phyloP scores from a whole-genome alignment of 2,329 filamentous ascomycete species.

The Neocatenulostroma microsporum region DNA sequence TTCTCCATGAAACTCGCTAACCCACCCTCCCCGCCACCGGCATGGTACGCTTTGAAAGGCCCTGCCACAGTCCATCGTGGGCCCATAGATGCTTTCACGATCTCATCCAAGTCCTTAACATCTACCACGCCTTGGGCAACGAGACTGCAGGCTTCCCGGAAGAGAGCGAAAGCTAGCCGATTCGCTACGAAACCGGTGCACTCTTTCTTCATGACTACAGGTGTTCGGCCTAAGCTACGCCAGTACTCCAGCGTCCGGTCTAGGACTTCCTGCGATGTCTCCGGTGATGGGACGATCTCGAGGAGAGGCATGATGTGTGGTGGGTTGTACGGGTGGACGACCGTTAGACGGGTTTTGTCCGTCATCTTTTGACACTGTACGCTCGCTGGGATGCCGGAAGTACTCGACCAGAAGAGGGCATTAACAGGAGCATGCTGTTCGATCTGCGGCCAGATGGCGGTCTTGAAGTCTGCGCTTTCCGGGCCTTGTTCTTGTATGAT shows the following conservation, averaged over 20 bases:
- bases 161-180: conserved; percentile 49
- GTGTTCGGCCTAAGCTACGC: conserved; percentile 34
- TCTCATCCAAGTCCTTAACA: conserved; percentile 46
- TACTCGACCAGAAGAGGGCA: conserved; percentile 51
- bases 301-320: conserved; percentile 55
- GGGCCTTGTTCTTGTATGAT: conserved; percentile 56
- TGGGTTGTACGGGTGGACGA: conserved; percentile 56
- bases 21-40: conserved; percentile 49
- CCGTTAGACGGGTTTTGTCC: conserved; percentile 41
- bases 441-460: conserved; percentile 45
- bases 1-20: conserved; percentile 49
- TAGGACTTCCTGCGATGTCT: conserved; percentile 34
- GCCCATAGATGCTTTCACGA: conserved; percentile 47
- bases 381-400: conserved; percentile 51
- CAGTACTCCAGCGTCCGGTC: conserved; percentile 41
- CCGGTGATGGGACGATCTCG: conserved; percentile 48
- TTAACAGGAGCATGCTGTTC: conserved; percentile 37
- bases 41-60: conserved; percentile 53
- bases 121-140: conserved; percentile 47
- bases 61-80: conserved; percentile 50
- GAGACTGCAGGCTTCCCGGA: conserved; percentile 49
- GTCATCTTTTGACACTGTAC: conserved; percentile 39
- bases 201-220: conserved; percentile 47
- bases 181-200: conserved; percentile 52
- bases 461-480: conserved; percentile 47